phyloP scores from a whole-genome alignment of 495 filamentous ascomycete species.

The Penicillium silybi region DNA sequence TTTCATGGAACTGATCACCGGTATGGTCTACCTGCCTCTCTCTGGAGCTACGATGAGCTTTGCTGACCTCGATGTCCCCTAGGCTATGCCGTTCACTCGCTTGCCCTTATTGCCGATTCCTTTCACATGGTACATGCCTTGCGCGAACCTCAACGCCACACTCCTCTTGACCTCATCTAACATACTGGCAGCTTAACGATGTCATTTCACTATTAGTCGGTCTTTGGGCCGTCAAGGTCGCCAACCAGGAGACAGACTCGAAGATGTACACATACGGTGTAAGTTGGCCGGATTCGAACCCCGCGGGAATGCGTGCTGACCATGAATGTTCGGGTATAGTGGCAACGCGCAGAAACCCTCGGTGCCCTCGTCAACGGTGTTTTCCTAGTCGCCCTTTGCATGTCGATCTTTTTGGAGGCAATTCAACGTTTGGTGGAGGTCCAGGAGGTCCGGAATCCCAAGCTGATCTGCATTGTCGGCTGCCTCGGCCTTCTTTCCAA shows the following conservation, averaged over 20 bases:
- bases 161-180: constrained; percentile 6
- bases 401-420: constrained; percentile 94
- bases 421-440: constrained; percentile 86
- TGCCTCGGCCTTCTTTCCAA: constrained; percentile 85
- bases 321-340: constrained; percentile 49
- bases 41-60: neutral
- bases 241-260: constrained; percentile 69
- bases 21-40: constrained; percentile 29
- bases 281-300: constrained; percentile 31
- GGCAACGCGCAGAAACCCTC: constrained; percentile 96
- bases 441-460: constrained; percentile 75
- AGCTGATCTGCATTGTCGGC: constrained; percentile 83
- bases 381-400: constrained; percentile 90
- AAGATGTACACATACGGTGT: constrained; percentile 93
- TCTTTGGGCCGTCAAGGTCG: constrained; percentile 90
- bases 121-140: constrained; percentile 83
- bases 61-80: constrained; percentile 11
- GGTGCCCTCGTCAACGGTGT: constrained; percentile 95
- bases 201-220: constrained; percentile 90
- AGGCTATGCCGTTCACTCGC: constrained; percentile 81
- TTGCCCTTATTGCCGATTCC: constrained; percentile 91
- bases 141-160: neutral
- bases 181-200: constrained; percentile 65
- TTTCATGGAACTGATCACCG: constrained; percentile 77
- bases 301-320: constrained; percentile 14